phyloP scores from a whole-genome alignment of 2,329 filamentous ascomycete genomes.

The Fonsecaea nubica region DNA sequence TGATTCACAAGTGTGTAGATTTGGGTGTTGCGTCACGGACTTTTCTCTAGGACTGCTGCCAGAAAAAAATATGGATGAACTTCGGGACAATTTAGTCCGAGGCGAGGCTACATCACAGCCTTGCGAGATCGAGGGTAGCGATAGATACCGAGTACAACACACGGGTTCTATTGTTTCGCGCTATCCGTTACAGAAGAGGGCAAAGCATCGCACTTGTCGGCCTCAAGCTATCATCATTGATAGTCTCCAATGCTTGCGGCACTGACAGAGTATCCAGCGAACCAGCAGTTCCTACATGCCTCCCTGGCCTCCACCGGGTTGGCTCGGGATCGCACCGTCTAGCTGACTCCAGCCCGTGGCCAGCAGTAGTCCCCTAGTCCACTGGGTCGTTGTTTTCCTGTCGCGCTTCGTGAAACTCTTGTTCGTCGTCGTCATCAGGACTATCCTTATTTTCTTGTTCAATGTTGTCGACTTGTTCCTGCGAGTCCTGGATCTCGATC shows the following conservation, averaged over 20 bases:
- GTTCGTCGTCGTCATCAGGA: constrained; percentile 19
- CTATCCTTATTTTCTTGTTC: constrained; percentile 10
- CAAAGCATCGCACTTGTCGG: not conserved
- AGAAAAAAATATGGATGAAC: constrained; percentile 2
- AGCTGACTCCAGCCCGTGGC: not conserved
- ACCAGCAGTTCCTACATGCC: not conserved
- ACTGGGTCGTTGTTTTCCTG: constrained; percentile 1
- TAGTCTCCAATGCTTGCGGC: not conserved
- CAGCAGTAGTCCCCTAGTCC: constrained; percentile 1
- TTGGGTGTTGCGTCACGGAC: not conserved
- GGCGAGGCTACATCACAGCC: constrained; percentile 3
- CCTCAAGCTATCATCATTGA: not conserved
- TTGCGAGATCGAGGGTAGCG: not conserved
- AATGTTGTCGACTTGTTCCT: constrained; percentile 15
- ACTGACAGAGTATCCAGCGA: not conserved
- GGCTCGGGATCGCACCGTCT: not conserved
- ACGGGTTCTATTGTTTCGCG: not conserved
- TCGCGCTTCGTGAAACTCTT: constrained; percentile 28
- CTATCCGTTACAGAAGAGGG: not conserved
- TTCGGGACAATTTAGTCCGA: constrained; percentile 10
- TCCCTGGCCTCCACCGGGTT: not conserved
- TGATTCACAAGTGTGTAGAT: too few species aligned
- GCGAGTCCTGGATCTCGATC: constrained; percentile 33
- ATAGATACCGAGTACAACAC: not conserved
- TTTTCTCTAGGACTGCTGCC: not conserved